Percentiles rank a stretch among this genome's conserved stretches.
phyloP scores from a whole-genome alignment of 169 alveolate genomes.

The Prorocentrum cordatum region DNA sequence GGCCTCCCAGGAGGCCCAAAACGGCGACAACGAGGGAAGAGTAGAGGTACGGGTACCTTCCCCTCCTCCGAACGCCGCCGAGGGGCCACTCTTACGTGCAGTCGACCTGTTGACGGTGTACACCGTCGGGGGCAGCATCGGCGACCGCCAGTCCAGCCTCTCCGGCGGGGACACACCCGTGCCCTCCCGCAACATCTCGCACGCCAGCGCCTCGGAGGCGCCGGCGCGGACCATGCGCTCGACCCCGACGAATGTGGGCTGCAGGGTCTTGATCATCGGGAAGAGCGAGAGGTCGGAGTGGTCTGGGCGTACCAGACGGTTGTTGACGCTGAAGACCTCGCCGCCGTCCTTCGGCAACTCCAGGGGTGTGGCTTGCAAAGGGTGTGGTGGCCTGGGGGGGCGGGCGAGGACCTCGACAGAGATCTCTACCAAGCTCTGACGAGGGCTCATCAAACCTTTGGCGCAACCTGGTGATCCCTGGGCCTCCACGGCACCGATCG shows the following conservation, averaged over 20 bases:
- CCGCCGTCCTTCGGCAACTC: not conserved
- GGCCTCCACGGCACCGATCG: too few relatives aligned
- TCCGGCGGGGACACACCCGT: not conserved
- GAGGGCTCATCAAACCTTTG: too few relatives aligned
- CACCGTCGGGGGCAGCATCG: constrained; percentile 8
- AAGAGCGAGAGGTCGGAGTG: constrained; percentile 45
- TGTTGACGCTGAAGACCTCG: constrained; percentile 53
- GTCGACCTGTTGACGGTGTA: constrained; percentile 16
- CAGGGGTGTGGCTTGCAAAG: too few relatives aligned
- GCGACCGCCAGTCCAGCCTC: constrained; percentile 49
- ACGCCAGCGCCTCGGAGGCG: constrained; percentile 19
- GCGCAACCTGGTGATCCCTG: too few relatives aligned
- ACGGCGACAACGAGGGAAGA: too few relatives aligned
- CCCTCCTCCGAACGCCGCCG: too few relatives aligned
- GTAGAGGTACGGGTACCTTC: too few relatives aligned
- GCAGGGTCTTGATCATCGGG: constrained; percentile 43
- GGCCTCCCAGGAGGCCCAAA: too few relatives aligned
- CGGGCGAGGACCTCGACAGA: too few relatives aligned
- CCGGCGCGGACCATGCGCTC: constrained; percentile 35
- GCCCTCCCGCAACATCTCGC: constrained; percentile 20
- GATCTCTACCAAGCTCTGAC: too few relatives aligned
- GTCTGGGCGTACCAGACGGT: constrained; percentile 43
- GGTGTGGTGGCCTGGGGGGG: too few relatives aligned
- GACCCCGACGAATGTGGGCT: constrained; percentile 59
- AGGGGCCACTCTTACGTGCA: too few relatives aligned